Evolutionary conservation across 2,329 filamentous ascomycete genomes (phyloP).

Genomic region (Penicillium capsulatum): DNA sequence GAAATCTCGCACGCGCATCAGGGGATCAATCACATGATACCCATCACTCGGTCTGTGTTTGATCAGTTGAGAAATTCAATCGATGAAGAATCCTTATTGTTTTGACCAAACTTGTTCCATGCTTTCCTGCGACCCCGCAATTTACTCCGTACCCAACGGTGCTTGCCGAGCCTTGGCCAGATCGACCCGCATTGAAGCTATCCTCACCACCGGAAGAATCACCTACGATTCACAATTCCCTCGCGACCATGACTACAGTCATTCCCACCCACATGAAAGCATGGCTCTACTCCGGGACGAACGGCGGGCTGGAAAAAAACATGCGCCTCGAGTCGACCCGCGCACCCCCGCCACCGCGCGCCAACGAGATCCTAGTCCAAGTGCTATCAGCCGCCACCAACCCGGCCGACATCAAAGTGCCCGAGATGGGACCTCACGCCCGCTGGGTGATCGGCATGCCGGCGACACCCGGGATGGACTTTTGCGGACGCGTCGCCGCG

Average conservation of each 20-base stretch:
- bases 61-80: too few relatives aligned
- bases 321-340: constrained; percentile 47
- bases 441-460: constrained; percentile 41
- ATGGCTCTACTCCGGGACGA: constrained; percentile 52
- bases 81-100: too few relatives aligned
- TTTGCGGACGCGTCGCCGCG: constrained; percentile 44
- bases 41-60: too few relatives aligned
- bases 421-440: constrained; percentile 48
- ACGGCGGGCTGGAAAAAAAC: constrained; percentile 51
- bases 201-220: too few relatives aligned
- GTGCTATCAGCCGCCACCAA: constrained; percentile 55
- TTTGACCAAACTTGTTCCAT: too few relatives aligned
- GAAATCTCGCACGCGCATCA: too few relatives aligned
- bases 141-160: too few relatives aligned
- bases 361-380: constrained; percentile 52
- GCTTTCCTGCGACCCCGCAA: too few relatives aligned
- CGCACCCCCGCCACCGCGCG: constrained; percentile 37
- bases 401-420: constrained; percentile 61
- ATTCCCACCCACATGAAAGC: constrained; percentile 50
- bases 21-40: too few relatives aligned
- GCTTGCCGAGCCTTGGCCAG: too few relatives aligned
- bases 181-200: too few relatives aligned
- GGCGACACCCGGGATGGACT: constrained; percentile 51
- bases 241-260: constrained; percentile 4
- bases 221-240: too few relatives aligned